Percentiles rank a stretch among this genome's conserved stretches.
phyloP scores from a whole-genome alignment of 345 rosid species.

The Boechera retrofracta region DNA sequence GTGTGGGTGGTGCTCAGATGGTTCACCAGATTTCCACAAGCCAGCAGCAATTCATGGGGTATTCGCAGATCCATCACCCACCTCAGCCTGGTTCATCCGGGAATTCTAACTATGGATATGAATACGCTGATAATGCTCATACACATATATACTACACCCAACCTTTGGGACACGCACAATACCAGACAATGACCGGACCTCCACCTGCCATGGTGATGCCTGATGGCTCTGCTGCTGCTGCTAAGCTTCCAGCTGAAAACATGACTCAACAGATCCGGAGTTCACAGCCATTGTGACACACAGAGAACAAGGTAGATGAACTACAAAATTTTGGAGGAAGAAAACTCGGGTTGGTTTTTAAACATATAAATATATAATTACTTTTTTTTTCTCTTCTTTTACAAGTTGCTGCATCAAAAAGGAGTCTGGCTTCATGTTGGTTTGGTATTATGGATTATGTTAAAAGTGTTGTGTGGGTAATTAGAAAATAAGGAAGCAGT shows the following conservation, averaged over 20 bases:
- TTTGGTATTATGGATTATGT: conserved; percentile 67
- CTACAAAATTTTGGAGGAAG: conserved; percentile 75
- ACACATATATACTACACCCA: conserved; percentile 83
- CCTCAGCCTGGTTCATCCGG: conserved; percentile 73
- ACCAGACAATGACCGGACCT: conserved; percentile 76
- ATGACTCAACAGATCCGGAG: conserved; percentile 67
- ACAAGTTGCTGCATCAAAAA: conserved; percentile 38
- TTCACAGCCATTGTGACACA: conserved; percentile 62
- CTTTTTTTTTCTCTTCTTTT: background rate
- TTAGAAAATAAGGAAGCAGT: conserved; percentile 42
- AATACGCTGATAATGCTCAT: conserved; percentile 65
- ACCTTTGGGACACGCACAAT: conserved; percentile 75
- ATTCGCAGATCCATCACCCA: conserved; percentile 81
- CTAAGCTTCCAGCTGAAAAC: conserved; percentile 58
- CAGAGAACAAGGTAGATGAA: conserved; percentile 39
- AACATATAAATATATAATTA: conserved; percentile 36
- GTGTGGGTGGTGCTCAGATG: conserved; percentile 61
- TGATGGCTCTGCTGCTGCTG: conserved; percentile 53
- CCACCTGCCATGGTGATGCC: conserved; percentile 54
- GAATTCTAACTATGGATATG: conserved; percentile 65
- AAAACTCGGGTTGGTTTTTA: conserved; percentile 39
- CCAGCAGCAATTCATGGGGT: conserved; percentile 84
- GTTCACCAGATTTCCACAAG: conserved; percentile 66
- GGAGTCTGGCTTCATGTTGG: conserved; percentile 57
- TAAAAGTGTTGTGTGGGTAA: conserved; percentile 44